Conservation (phyloP, 1,284 basidiomycete species). For the Heliocybe sulcata region DNA sequence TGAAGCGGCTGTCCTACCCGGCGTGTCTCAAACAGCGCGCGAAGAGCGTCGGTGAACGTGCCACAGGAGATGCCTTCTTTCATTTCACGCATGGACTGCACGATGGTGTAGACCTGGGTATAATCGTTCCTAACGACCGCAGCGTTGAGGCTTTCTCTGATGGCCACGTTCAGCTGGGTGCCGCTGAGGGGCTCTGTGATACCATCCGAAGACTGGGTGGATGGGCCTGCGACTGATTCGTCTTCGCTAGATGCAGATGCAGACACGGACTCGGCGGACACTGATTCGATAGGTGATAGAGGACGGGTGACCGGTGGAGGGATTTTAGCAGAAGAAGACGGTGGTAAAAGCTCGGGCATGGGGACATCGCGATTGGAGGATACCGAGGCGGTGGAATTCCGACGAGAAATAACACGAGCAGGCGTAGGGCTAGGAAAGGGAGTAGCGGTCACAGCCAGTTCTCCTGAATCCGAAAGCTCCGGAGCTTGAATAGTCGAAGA, state of each 20-base stretch:
- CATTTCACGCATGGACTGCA: constrained; percentile 13
- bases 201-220: neutral
- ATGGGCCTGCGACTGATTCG: constrained; percentile 13
- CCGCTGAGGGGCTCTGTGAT: neutral
- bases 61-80: constrained; percentile 3
- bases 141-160: neutral
- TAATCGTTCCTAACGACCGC: neutral
- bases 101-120: constrained; percentile 7
- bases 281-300: neutral
- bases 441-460: neutral
- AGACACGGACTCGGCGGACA: neutral
- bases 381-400: neutral
- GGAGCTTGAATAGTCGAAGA: constrained; percentile 14
- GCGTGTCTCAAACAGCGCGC: constrained; percentile 46
- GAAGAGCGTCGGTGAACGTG: constrained; percentile 65
- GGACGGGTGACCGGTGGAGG: neutral
- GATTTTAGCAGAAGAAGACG: neutral
- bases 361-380: neutral
- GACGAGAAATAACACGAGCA: neutral
- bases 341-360: neutral
- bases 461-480: neutral
- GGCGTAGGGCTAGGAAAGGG: neutral
- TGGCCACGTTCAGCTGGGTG: neutral
- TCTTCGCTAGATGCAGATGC: no score
- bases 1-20: constrained; percentile 47